These are phyloP conservation scores for Aspergillus quadrilineatus DNA, from an alignment of 2,329 filamentous ascomycete species.

Conservation along the genomic window DNA sequence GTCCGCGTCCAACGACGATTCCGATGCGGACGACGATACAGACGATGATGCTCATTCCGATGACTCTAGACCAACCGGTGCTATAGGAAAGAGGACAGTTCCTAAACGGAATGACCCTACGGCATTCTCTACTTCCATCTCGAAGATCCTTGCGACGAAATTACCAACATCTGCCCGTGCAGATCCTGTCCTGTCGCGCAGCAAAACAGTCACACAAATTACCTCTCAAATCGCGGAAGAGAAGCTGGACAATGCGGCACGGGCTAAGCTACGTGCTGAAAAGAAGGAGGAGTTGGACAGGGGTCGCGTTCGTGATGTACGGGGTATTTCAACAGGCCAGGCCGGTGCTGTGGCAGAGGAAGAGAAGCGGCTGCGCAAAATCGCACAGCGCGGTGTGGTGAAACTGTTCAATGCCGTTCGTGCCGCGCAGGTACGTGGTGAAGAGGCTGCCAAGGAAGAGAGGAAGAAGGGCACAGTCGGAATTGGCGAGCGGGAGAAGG, in stretches of 20 bases:
- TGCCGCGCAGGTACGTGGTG: conserved; percentile 84
- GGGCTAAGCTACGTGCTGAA: conserved; percentile 74
- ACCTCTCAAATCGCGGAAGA: conserved; percentile 71
- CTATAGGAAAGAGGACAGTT: conserved; percentile 37
- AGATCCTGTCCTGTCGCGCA: conserved; percentile 89
- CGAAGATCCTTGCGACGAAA: conserved; percentile 89
- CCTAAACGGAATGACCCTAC: conserved; percentile 85
- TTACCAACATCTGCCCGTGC: conserved; percentile 75
- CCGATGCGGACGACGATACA: conserved; percentile 27
- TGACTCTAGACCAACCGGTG: conserved; percentile 44
- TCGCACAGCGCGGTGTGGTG: conserved; percentile 88
- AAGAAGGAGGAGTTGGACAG: conserved; percentile 78
- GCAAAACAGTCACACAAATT: conserved; percentile 69
- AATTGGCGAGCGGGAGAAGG: conserved; percentile 76
- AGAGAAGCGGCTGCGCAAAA: conserved; percentile 80
- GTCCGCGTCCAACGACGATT: conserved; percentile 26
- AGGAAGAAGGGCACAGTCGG: conserved; percentile 74
- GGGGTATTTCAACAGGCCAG: conserved; percentile 60
- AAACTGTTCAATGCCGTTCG: conserved; percentile 95
- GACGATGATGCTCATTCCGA: conserved; percentile 44
- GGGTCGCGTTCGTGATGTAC: conserved; percentile 82
- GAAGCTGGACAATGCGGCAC: conserved; percentile 78
- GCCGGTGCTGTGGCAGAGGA: conserved; percentile 60
- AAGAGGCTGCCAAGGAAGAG: conserved; percentile 67
- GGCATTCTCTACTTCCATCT: conserved; percentile 89